Base-by-base conservation (phyloP, 768 basidiomycete species). In the Mrakia blollopis region DNA sequence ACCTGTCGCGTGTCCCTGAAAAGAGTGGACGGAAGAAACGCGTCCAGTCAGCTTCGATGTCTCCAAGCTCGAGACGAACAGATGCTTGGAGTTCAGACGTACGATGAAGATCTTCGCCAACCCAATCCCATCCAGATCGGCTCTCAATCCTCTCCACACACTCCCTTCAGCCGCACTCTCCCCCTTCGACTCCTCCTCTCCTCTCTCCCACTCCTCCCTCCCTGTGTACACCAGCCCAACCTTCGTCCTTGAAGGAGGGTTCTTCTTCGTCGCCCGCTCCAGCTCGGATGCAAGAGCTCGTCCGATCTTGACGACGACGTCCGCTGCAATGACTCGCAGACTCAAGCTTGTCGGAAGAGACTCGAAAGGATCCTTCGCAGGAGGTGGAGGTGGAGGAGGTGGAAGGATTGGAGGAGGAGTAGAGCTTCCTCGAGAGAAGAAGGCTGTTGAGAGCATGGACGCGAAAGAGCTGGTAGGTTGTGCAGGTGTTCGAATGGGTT, bases 181-280 rank as follows among this genome's bases (percentile, higher is more conserved):
- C 80, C 92, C 91, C 67, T 92, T 91, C 81, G 90, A 92, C 79
- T 92, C 91, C 80, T 91, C 91, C 44, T 79, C 80, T 10, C 79
- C 80, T 11, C 52, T 78, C 10, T 80, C 81, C 35, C 82, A 82
- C 18, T 77, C 82, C 30, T 82, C 82, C 54, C 80, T 79, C 6
- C 79, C 72, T 0, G 85, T 83, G 77, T 92, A 98, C 57, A 99
- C 93, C 18, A 99, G 86, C 79, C 91, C 89, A 74, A 92, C 91
- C 74, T 87, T 89, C 82, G 94, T 87, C 72, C 85, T 87, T 7
- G 84, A 85, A 0, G 96, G 96, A 0, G 93, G 91, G 74, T 92
- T 90, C 86, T 99, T 99, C 87, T 98, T 98, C 16, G 95, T 99
- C 0, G 93, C 92, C 77, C 96, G 87, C 77, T 91, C 87, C 47